A percentile compares a stretch with the other conserved stretches of the same genome.
Conservation (phyloP, 2,329 filamentous ascomycete genomes). For the Aureobasidium sp. region DNA sequence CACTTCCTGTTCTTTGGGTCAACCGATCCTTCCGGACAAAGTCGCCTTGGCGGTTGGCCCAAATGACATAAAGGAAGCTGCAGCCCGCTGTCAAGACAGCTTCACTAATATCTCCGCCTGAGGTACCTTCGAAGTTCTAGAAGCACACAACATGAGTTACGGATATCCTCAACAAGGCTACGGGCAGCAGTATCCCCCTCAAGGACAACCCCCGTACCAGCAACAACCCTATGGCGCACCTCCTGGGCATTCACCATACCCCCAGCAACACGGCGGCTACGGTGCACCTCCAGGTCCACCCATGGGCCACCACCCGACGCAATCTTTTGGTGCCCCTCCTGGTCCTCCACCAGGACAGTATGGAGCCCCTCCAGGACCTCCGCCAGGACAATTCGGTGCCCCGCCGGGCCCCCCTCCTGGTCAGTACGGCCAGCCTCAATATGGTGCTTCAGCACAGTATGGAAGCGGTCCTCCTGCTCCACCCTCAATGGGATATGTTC, state of each 20-base stretch:
- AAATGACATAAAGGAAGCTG: conserved; percentile 11
- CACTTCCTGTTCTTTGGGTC: neutral
- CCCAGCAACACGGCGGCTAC: conserved; percentile 21
- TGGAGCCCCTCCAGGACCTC: neutral
- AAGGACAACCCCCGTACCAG: conserved; percentile 6
- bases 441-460: conserved; percentile 26
- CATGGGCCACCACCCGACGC: conserved; percentile 21
- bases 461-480: conserved; percentile 49
- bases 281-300: conserved; percentile 19
- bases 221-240: conserved; percentile 13
- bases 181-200: conserved; percentile 14
- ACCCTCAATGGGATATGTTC: conserved; percentile 67
- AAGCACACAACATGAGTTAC: conserved; percentile 1
- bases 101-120: neutral
- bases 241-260: conserved; percentile 18
- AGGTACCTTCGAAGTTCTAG: neutral
- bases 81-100: neutral
- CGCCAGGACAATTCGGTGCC: conserved; percentile 10
- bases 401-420: conserved; percentile 16
- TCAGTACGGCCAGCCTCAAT: conserved; percentile 27
- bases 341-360: conserved; percentile 12
- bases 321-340: neutral
- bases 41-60: conserved; percentile 6
- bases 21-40: conserved; percentile 11
- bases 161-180: conserved; percentile 16